Evolutionary conservation across 2,329 filamentous ascomycete genomes (phyloP).

Genomic region (Diaporthe caulivora): DNA sequence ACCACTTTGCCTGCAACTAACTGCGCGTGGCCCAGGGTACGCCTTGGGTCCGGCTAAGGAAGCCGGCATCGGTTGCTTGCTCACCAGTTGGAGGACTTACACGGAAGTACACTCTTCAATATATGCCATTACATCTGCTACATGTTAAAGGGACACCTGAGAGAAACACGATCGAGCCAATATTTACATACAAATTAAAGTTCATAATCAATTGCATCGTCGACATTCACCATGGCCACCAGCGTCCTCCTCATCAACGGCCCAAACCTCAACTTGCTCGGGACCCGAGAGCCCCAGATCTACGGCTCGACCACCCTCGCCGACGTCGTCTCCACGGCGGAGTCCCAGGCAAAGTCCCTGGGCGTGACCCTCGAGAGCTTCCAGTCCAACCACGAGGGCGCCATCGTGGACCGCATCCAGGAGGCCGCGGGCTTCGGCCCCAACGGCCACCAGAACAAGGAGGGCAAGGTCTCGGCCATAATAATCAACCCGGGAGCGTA

Average conservation of each 20-base stretch:
- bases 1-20: neutral
- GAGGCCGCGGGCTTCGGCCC: constrained; percentile 61
- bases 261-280: constrained; percentile 86
- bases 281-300: constrained; percentile 78
- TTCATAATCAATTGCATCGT: neutral
- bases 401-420: constrained; percentile 80
- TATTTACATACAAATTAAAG: neutral
- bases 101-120: neutral
- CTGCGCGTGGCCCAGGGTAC: neutral
- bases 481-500: constrained; percentile 83
- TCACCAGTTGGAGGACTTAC: neutral
- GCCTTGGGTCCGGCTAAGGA: neutral
- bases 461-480: constrained; percentile 68
- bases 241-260: constrained; percentile 81
- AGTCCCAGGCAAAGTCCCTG: constrained; percentile 62
- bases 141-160: neutral
- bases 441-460: constrained; percentile 5
- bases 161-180: neutral
- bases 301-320: constrained; percentile 78
- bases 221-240: constrained; percentile 49
- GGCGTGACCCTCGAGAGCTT: constrained; percentile 67
- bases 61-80: constrained; percentile 13
- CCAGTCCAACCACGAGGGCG: constrained; percentile 85
- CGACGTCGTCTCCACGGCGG: constrained; percentile 67
- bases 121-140: constrained; percentile 7